Conservation (phyloP, 2,329 filamentous ascomycete genomes). For the Cryphonectria carpinicola region DNA sequence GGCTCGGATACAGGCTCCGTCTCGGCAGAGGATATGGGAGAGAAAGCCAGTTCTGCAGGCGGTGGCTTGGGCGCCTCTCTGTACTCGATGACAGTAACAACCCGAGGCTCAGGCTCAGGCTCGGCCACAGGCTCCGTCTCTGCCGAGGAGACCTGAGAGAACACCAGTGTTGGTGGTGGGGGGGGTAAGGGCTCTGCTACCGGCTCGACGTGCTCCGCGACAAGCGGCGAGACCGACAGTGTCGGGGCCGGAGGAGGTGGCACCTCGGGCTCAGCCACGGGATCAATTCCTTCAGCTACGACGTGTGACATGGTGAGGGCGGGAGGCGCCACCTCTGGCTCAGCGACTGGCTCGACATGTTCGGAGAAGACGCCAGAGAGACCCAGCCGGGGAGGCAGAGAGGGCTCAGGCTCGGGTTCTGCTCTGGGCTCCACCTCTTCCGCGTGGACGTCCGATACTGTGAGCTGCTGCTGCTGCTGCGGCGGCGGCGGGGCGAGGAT, state of each 20-base stretch:
- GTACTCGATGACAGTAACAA: slow-evolving; percentile 17
- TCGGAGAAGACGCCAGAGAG: slow-evolving; percentile 37
- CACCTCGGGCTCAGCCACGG: slow-evolving; percentile 37
- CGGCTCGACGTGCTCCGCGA: slow-evolving; percentile 27
- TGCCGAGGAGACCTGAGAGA: slow-evolving; percentile 27
- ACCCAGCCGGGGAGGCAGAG: slow-evolving; percentile 40
- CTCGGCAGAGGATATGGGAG: slow-evolving; percentile 28
- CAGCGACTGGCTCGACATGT: slow-evolving; percentile 35
- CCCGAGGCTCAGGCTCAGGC: slow-evolving; percentile 17
- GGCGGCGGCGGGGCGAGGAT: slow-evolving; percentile 38
- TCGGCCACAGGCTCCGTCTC: slow-evolving; percentile 30
- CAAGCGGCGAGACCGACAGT: slow-evolving; percentile 30
- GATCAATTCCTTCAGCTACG: slow-evolving; percentile 33
- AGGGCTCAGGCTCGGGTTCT: slow-evolving; percentile 39
- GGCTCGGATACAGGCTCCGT: slow-evolving; percentile 27
- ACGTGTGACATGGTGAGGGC: slow-evolving; percentile 13
- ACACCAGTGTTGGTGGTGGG: neutral
- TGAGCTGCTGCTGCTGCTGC: slow-evolving; percentile 47
- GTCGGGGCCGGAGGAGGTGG: slow-evolving; percentile 22
- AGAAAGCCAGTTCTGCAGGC: slow-evolving; percentile 23
- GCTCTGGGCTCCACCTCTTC: slow-evolving; percentile 48
- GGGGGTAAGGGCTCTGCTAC: slow-evolving; percentile 25
- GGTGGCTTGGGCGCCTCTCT: slow-evolving; percentile 20
- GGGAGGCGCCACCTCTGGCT: slow-evolving; percentile 30
- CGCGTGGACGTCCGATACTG: slow-evolving; percentile 49